phyloP scores from a whole-genome alignment of 345 rosid species.

The Pistacia integerrima region DNA sequence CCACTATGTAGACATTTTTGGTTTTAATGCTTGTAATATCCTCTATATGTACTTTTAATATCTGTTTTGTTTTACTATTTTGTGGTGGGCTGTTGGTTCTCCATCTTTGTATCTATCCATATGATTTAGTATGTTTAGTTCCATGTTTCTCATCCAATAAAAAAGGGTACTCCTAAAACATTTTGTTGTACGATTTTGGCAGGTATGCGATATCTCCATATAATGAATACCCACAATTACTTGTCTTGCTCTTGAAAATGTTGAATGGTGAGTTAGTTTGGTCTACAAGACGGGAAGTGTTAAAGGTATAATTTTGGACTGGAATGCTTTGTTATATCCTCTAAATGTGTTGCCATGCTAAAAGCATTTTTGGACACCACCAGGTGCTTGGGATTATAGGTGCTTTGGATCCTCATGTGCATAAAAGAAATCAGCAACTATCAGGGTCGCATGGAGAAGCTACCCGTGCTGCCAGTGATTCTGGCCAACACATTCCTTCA shows the following conservation, averaged over 20 bases:
- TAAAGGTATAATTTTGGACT: constrained; percentile 63
- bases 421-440: constrained; percentile 85
- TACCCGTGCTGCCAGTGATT: constrained; percentile 83
- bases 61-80: background rate
- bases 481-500: constrained; percentile 87
- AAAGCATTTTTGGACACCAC: constrained; percentile 26
- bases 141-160: too few relatives aligned
- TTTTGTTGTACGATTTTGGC: constrained; percentile 16
- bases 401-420: constrained; percentile 95
- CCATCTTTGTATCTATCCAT: too few relatives aligned
- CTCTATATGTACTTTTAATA: background rate
- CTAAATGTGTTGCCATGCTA: constrained; percentile 25
- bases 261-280: constrained; percentile 94
- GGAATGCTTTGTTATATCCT: constrained; percentile 19
- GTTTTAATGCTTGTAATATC: background rate
- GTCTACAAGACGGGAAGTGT: constrained; percentile 98
- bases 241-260: constrained; percentile 92
- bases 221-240: constrained; percentile 86
- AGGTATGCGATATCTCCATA: constrained; percentile 97
- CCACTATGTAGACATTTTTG: background rate
- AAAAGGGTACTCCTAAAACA: too few relatives aligned
- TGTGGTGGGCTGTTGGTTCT: too few relatives aligned
- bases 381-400: constrained; percentile 99
- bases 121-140: too few relatives aligned
- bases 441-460: constrained; percentile 91